A percentile compares a stretch with the other conserved stretches of the same genome.
Conservation (phyloP, 1,139 yeast genomes). For the Candida labiduridarum region DNA sequence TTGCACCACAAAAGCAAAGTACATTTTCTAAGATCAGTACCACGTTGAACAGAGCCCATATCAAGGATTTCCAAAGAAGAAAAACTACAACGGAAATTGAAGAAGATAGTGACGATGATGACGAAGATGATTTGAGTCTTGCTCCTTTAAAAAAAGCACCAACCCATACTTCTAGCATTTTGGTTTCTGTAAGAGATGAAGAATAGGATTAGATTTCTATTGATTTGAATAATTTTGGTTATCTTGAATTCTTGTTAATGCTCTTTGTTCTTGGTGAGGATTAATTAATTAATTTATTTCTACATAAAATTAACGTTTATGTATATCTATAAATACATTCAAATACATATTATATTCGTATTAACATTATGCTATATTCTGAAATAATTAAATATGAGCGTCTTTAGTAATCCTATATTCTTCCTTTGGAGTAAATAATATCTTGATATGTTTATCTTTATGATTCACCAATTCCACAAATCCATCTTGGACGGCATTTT, state of each 20-base stretch:
- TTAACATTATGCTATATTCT: not conserved
- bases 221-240: too few species aligned
- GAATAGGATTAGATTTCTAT: not conserved
- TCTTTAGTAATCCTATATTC: not conserved
- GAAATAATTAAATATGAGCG: not conserved
- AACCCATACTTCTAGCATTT: conserved; percentile 3
- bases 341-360: not conserved
- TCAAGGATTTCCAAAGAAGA: conserved; percentile 83
- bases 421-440: conserved; percentile 18
- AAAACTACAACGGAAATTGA: conserved; percentile 36
- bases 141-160: conserved; percentile 2
- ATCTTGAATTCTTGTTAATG: too few species aligned
- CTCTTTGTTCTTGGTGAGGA: not conserved
- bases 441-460: conserved; percentile 40
- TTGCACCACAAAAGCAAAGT: conserved; percentile 29
- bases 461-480: conserved; percentile 34
- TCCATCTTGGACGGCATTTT: conserved; percentile 37
- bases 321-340: not conserved
- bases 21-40: conserved; percentile 53
- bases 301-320: too few species aligned
- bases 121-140: conserved; percentile 20
- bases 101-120: conserved; percentile 44
- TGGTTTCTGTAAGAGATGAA: conserved; percentile 11
- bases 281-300: not conserved
- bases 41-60: conserved; percentile 76